Conservation (phyloP, 2,329 filamentous ascomycete genomes). For the Aaosphaeria pasadenensis region DNA sequence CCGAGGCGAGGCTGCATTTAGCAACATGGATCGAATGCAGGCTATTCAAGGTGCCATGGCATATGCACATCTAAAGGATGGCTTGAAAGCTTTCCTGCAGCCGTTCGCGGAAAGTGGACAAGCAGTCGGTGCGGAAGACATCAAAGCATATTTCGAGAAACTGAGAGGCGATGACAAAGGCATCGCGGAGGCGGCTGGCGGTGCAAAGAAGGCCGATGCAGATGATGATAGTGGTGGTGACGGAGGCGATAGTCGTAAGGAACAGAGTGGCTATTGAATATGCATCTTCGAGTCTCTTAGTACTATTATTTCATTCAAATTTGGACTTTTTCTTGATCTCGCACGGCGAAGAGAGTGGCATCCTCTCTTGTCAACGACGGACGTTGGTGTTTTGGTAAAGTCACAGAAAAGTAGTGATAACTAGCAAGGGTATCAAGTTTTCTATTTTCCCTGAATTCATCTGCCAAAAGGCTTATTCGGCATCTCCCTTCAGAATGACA, state of each 20-base stretch:
- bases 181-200: conserved; percentile 46
- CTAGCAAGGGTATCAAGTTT: no score
- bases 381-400: no score
- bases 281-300: no score
- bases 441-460: no score
- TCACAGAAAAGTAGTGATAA: no score
- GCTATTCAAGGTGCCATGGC: conserved; percentile 97
- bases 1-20: conserved; percentile 86
- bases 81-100: conserved; percentile 90
- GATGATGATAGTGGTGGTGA: conserved; percentile 23
- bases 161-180: conserved; percentile 81
- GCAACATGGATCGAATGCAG: conserved; percentile 85
- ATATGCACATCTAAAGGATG: conserved; percentile 93
- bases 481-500: conserved; percentile 23
- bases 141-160: conserved; percentile 95
- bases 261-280: conserved; percentile 39
- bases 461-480: not conserved
- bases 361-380: no score
- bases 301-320: no score
- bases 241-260: conserved; percentile 27
- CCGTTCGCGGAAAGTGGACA: conserved; percentile 90
- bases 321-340: no score
- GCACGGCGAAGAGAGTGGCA: no score
- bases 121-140: conserved; percentile 88
- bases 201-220: conserved; percentile 21